A percentile compares a stretch with the other conserved stretches of the same genome.
Conservation (phyloP, 2,329 filamentous ascomycete species). For the Fusarium keratoplasticum region DNA sequence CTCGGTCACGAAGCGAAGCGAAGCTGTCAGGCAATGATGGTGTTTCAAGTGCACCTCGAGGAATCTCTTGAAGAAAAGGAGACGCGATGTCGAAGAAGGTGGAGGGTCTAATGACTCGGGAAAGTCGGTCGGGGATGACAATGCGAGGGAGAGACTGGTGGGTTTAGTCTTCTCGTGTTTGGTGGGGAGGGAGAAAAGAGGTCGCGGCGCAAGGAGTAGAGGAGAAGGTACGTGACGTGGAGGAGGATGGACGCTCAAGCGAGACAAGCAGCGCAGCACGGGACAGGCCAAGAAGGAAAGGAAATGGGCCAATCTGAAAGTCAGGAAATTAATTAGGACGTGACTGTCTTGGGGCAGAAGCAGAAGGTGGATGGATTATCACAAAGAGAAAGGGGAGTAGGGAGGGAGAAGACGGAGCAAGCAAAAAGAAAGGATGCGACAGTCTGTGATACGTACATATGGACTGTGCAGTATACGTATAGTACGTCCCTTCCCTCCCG, state of each 20-base stretch:
- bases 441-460: background rate
- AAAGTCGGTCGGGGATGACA: background rate
- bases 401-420: background rate
- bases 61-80: background rate
- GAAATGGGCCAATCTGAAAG: constrained; percentile 6
- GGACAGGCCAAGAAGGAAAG: background rate
- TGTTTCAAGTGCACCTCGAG: background rate
- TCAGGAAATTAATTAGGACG: constrained; percentile 5
- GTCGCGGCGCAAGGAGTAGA: constrained; percentile 5
- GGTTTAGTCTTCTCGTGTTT: background rate
- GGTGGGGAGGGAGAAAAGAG: constrained; percentile 11
- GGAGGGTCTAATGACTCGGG: background rate
- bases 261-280: background rate
- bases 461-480: background rate
- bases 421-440: background rate
- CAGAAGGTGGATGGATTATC: background rate
- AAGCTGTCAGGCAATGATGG: background rate
- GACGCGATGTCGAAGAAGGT: background rate
- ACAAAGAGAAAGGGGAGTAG: background rate
- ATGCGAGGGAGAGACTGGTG: background rate
- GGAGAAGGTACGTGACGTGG: constrained; percentile 6
- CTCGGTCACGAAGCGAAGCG: background rate
- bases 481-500: constrained; percentile 1
- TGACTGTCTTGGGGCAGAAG: background rate
- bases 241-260: background rate